Percentiles rank a stretch among this genome's conserved stretches.
Conservation (phyloP, 176 grass and related monocot species). For the Stipa capillata region DNA sequence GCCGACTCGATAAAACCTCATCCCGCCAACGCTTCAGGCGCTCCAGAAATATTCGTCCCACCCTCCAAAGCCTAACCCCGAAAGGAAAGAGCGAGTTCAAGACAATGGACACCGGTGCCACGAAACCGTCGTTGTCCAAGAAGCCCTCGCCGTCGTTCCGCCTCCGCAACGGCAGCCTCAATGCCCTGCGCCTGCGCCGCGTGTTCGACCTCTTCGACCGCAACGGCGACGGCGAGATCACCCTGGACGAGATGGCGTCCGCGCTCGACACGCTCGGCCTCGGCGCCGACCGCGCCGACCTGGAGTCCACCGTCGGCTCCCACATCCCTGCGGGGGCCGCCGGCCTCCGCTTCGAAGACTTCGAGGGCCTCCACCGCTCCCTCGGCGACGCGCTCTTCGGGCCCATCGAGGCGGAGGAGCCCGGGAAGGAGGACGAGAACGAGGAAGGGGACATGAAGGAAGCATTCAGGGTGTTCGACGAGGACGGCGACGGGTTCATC, state of each 20-base stretch:
- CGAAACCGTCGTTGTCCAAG: slow-evolving; percentile 34
- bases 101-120: slow-evolving; percentile 9
- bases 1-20: not conserved
- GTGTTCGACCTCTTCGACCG: slow-evolving; percentile 94
- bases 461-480: slow-evolving; percentile 93
- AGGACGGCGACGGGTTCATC: slow-evolving; percentile 90
- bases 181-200: slow-evolving; percentile 73
- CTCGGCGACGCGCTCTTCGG: slow-evolving; percentile 78
- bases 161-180: slow-evolving; percentile 89
- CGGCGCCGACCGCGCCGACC: slow-evolving; percentile 46
- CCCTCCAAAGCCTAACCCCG: not conserved
- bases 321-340: slow-evolving; percentile 58
- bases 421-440: not conserved
- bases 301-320: slow-evolving; percentile 45
- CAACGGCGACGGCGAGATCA: slow-evolving; percentile 94
- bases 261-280: slow-evolving; percentile 86
- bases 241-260: slow-evolving; percentile 66
- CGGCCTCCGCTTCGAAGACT: slow-evolving; percentile 67
- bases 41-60: not conserved
- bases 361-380: slow-evolving; percentile 76
- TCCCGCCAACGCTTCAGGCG: not conserved
- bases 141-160: slow-evolving; percentile 83
- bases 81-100: not conserved
- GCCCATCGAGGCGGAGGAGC: not conserved
- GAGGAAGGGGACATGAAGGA: slow-evolving; percentile 88